Percentiles rank a stretch among this genome's conserved stretches.
phyloP scores from a whole-genome alignment of 495 filamentous ascomycete genomes.

The Tuber melanosporum region DNA sequence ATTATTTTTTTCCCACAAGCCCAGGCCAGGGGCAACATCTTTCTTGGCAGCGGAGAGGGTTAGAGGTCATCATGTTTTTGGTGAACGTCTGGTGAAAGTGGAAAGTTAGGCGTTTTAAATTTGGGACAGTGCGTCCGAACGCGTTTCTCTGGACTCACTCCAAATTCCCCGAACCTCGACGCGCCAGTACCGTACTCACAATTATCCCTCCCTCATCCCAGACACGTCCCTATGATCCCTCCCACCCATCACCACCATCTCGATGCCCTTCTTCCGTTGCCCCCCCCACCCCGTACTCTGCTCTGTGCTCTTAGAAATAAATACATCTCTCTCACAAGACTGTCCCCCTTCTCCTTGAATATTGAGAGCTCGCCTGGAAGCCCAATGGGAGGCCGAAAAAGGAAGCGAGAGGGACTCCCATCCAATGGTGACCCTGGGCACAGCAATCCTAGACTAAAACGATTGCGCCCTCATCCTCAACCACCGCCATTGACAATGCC shows the following conservation, averaged over 20 bases:
- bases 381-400: not conserved
- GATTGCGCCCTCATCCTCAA: not conserved
- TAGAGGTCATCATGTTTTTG: not conserved
- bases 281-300: not conserved
- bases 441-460: not conserved
- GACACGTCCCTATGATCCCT: conserved; percentile 12
- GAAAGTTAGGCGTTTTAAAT: conserved; percentile 8
- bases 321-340: not conserved
- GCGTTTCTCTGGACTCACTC: conserved; percentile 28
- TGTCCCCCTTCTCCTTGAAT: not conserved
- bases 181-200: not conserved
- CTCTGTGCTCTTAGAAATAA: not conserved
- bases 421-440: not conserved
- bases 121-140: conserved; percentile 13
- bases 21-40: not conserved
- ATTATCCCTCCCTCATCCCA: conserved; percentile 13
- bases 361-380: not conserved
- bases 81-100: not conserved
- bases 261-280: not conserved
- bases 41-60: not conserved
- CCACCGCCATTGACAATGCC: not conserved
- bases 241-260: conserved; percentile 4
- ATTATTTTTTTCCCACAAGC: not conserved
- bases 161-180: conserved; percentile 20
- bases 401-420: not conserved